These are phyloP conservation scores for Xylariaceae sp. DNA, from an alignment of 2,329 filamentous ascomycete species.

Conservation along the genomic window DNA sequence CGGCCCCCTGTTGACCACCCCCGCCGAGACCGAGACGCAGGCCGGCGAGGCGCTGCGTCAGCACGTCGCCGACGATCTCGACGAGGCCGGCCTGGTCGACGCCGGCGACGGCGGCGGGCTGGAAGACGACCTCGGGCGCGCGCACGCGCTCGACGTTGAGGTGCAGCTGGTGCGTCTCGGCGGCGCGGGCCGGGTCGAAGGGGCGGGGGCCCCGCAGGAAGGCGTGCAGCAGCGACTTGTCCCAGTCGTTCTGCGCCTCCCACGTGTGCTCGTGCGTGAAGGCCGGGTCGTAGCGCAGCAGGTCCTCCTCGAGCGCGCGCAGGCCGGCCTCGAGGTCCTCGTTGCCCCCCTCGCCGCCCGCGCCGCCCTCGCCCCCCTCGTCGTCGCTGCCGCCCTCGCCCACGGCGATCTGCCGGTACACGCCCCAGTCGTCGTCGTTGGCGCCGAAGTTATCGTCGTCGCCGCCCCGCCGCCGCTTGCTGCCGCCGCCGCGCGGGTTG, in stretches of 20 bases:
- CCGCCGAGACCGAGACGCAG: too few relatives aligned
- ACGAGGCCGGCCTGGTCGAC: slow-evolving; percentile 89
- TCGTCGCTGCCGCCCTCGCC: slow-evolving; percentile 74
- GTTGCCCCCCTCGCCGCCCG: too few relatives aligned
- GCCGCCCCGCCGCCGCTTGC: slow-evolving; percentile 76
- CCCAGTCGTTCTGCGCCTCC: slow-evolving; percentile 92
- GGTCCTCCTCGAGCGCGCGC: slow-evolving; percentile 71
- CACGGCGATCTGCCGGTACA: slow-evolving; percentile 87
- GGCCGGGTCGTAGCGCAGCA: slow-evolving; percentile 76
- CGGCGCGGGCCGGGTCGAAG: slow-evolving; percentile 71
- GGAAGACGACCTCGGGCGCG: slow-evolving; percentile 88
- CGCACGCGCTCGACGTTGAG: slow-evolving; percentile 95
- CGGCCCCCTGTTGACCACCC: slow-evolving; percentile 32
- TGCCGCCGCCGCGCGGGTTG: slow-evolving; percentile 70
- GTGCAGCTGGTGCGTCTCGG: slow-evolving; percentile 79
- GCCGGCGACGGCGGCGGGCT: slow-evolving; percentile 81
- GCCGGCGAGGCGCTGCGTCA: slow-evolving; percentile 68
- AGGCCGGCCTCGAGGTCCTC: slow-evolving; percentile 72
- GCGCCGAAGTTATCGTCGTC: slow-evolving; percentile 96
- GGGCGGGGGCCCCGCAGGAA: slow-evolving; percentile 84
- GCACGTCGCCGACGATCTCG: slow-evolving; percentile 84
- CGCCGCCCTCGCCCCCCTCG: slow-evolving; percentile 81
- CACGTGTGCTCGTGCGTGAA: slow-evolving; percentile 91
- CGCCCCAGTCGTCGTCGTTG: slow-evolving; percentile 96
- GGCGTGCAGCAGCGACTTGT: slow-evolving; percentile 80